These are phyloP conservation scores for Ettlia oleoabundans DNA, from an alignment of 139 green algal genomes.

Conservation along the genomic window DNA sequence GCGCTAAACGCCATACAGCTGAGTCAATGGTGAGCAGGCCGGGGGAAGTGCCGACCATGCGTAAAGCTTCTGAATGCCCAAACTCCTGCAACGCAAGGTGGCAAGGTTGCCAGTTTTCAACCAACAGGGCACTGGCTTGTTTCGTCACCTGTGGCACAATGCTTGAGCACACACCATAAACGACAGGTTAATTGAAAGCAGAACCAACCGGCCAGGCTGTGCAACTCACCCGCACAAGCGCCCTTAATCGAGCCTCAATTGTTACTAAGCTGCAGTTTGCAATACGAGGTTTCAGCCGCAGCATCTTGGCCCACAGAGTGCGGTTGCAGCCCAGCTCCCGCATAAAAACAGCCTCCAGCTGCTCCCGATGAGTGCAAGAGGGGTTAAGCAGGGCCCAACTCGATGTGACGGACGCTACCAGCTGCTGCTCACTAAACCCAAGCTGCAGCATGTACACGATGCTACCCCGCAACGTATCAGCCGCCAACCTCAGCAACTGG, in stretches of 20 bases:
- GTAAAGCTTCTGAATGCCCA: neutral
- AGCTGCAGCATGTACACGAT: neutral
- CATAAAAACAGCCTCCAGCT: neutral
- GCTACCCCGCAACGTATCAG: neutral
- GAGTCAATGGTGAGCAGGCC: neutral
- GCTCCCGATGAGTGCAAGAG: neutral
- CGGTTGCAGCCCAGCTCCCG: slow-evolving; percentile 19
- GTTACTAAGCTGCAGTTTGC: neutral
- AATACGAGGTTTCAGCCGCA: neutral
- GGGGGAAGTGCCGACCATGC: neutral
- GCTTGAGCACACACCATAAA: too few species aligned
- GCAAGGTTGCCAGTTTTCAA: neutral
- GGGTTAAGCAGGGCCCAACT: neutral
- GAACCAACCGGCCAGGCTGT: too few species aligned
- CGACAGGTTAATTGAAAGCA: too few species aligned
- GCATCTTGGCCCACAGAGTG: too few species aligned
- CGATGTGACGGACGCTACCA: neutral
- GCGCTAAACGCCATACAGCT: too few species aligned
- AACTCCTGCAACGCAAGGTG: neutral
- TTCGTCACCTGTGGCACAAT: too few species aligned
- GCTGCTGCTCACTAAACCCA: neutral
- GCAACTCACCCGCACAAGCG: too few species aligned
- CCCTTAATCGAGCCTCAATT: neutral
- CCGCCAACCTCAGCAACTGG: too few species aligned
- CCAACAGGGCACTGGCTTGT: too few species aligned